These are phyloP conservation scores for Phytophthora brassicae DNA, from an alignment of 352 stramenopile genomes.

Conservation along the genomic window DNA sequence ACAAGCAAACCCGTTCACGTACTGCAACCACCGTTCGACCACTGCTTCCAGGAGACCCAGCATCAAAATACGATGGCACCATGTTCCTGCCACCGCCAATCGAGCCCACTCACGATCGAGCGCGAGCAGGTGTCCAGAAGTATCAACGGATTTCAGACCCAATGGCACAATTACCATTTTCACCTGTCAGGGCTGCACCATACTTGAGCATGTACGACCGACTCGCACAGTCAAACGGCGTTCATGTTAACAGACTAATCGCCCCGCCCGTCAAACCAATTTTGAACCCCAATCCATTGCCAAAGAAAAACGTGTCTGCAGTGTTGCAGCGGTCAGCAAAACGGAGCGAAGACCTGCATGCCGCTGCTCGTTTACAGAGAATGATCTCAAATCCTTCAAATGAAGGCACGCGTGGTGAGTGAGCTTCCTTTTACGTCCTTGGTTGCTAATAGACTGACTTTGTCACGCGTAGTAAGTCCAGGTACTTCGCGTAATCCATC, in stretches of 20 bases:
- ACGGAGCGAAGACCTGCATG: slow-evolving; percentile 9
- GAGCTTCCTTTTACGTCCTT: not conserved
- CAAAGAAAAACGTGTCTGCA: slow-evolving; percentile 7
- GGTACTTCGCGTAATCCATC: slow-evolving; percentile 2
- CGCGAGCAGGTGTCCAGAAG: slow-evolving; percentile 23
- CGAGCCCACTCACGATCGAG: slow-evolving; percentile 38
- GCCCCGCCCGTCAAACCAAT: slow-evolving; percentile 44
- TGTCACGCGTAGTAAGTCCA: not conserved
- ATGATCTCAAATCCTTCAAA: slow-evolving; percentile 13
- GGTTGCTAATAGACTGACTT: not conserved
- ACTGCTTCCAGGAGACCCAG: slow-evolving; percentile 40
- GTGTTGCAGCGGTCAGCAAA: not conserved
- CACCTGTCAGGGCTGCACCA: slow-evolving; percentile 20
- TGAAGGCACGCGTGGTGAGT: slow-evolving; percentile 19
- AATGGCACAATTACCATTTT: slow-evolving; percentile 6
- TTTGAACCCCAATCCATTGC: slow-evolving; percentile 13
- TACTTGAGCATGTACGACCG: slow-evolving; percentile 77
- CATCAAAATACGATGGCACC: slow-evolving; percentile 49
- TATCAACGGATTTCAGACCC: slow-evolving; percentile 9
- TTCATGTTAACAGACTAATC: slow-evolving; percentile 32
- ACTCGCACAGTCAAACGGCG: slow-evolving; percentile 51
- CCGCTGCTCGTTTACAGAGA: not conserved
- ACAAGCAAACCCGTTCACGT: slow-evolving; percentile 43
- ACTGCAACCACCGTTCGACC: slow-evolving; percentile 40
- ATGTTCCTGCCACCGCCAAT: slow-evolving; percentile 59